phyloP scores from a whole-genome alignment of 2,329 filamentous ascomycete species.

The Didymella segeticola region DNA sequence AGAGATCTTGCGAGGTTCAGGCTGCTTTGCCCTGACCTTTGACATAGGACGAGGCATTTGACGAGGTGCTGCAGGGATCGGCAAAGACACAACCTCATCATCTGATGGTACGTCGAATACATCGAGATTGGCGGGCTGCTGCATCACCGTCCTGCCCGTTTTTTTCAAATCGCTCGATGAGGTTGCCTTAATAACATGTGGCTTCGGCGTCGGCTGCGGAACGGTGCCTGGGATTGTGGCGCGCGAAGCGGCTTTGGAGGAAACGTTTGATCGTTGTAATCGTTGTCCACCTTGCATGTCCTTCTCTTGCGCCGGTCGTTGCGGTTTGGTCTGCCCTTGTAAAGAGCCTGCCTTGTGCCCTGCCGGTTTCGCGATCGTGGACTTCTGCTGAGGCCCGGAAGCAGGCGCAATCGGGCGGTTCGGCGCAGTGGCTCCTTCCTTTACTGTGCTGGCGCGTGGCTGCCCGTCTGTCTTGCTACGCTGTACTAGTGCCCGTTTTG shows the following conservation, averaged over 20 bases:
- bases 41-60: constrained; percentile 20
- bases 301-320: constrained; percentile 2
- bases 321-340: constrained; percentile 8
- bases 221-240: constrained; percentile 21
- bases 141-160: constrained; percentile 7
- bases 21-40: constrained; percentile 17
- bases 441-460: constrained; percentile 17
- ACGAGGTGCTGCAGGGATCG: constrained; percentile 20
- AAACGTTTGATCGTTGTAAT: constrained; percentile 12
- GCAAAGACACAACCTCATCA: constrained; percentile 32
- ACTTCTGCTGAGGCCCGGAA: constrained; percentile 19
- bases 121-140: constrained; percentile 16
- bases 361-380: constrained; percentile 10
- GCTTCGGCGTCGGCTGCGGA: background rate
- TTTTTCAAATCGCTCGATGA: constrained; percentile 11
- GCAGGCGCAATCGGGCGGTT: constrained; percentile 7
- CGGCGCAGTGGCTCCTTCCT: constrained; percentile 6
- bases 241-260: constrained; percentile 23
- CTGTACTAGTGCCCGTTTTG: constrained; percentile 26
- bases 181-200: background rate
- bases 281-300: background rate
- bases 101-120: constrained; percentile 38
- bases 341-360: constrained; percentile 8
- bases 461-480: constrained; percentile 16
- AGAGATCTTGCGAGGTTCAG: background rate